phyloP scores from a whole-genome alignment of 768 basidiomycete species.

The Rhodotorula babjevae region DNA sequence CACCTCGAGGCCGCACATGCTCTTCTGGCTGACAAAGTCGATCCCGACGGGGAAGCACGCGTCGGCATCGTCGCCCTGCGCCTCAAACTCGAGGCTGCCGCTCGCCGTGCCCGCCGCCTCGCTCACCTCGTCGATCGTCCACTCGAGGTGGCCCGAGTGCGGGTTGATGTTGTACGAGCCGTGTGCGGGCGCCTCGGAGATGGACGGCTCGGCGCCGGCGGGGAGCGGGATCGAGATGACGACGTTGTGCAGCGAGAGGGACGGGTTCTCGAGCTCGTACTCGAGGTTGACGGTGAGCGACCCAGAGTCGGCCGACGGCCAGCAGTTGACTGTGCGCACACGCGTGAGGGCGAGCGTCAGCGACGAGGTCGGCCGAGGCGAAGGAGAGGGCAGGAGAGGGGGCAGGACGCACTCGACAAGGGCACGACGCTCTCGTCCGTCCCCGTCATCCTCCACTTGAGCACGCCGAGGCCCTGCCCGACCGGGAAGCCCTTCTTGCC shows the following conservation, averaged over 20 bases:
- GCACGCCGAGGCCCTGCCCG: slow-evolving; percentile 70
- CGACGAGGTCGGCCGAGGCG: not conserved
- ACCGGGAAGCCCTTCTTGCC: slow-evolving; percentile 76
- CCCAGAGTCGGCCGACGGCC: slow-evolving; percentile 92
- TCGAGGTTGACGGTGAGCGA: slow-evolving; percentile 92
- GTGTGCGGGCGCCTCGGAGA: slow-evolving; percentile 59
- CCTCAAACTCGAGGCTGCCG: slow-evolving; percentile 85
- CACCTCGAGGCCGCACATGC: slow-evolving; percentile 70
- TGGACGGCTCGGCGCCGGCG: slow-evolving; percentile 76
- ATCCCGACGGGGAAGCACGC: slow-evolving; percentile 91
- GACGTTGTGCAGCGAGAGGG: slow-evolving; percentile 73
- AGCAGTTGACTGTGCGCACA: slow-evolving; percentile 76
- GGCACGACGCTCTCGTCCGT: slow-evolving; percentile 90
- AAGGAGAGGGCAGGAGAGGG: not conserved
- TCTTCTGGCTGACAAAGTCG: slow-evolving; percentile 72
- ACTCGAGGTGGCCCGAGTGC: slow-evolving; percentile 72
- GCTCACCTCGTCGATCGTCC: slow-evolving; percentile 70
- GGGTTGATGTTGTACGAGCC: slow-evolving; percentile 65
- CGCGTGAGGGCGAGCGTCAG: not conserved
- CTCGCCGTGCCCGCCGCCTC: slow-evolving; percentile 58
- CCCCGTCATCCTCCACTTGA: slow-evolving; percentile 87
- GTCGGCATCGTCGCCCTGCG: slow-evolving; percentile 73
- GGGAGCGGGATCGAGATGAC: slow-evolving; percentile 88
- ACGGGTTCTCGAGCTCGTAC: slow-evolving; percentile 87
- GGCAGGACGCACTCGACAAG: slow-evolving; percentile 73